Evolutionary conservation across 1,284 basidiomycete genomes (phyloP), one percentile per base, ranked within the genome.

Genomic region (Porogramme epimiltina): DNA sequence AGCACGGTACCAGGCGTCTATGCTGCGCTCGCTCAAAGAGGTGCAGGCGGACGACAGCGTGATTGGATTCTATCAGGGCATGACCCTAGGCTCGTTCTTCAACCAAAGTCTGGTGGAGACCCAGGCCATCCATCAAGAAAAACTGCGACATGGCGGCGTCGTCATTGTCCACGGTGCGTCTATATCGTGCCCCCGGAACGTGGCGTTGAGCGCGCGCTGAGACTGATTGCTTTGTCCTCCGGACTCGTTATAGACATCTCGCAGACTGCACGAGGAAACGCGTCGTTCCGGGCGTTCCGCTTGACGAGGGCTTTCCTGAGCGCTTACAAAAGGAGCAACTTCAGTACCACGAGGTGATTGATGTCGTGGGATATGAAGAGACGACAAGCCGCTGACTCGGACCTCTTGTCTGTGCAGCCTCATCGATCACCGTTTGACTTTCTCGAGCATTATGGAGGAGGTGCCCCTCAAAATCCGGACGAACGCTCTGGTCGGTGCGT

Each of bases 21-120:
- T 96, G 91, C 77, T 96, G 44, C 85, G 88, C 48, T 87, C 92
- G 37, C 75, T 96, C 66, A 89, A 91, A 65, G 93, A 98, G 69
- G 93, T 98, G 54, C 91, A 94, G 69, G 87, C 90, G 49, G 95
- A 98, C 66, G 95, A 96, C 70, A 94, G 91, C 62, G 85, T 97
- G 43, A 92, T 99, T 51, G 97, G 97, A 40, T 94, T 98, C 72
- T 99, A 99, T 78, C 93, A 97, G 70, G 90, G 89, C 42, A 93
- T 89, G 42, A 85, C 87, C 18, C 80, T 93, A 46, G 93, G 94
- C 36, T 93, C 93, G n/a, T 98, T 96, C 72, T 89, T 93, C 73
- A 91, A 87, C 64, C 91, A 94, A 67, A 84, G 85, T n/a, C 74
- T 97, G 42, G 80, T 98, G 45, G 93, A 98, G 56, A 90, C 93